These are phyloP conservation scores for Nepenthes alata DNA, from an alignment of 179 eudicot genomes.

Conservation along the genomic window DNA sequence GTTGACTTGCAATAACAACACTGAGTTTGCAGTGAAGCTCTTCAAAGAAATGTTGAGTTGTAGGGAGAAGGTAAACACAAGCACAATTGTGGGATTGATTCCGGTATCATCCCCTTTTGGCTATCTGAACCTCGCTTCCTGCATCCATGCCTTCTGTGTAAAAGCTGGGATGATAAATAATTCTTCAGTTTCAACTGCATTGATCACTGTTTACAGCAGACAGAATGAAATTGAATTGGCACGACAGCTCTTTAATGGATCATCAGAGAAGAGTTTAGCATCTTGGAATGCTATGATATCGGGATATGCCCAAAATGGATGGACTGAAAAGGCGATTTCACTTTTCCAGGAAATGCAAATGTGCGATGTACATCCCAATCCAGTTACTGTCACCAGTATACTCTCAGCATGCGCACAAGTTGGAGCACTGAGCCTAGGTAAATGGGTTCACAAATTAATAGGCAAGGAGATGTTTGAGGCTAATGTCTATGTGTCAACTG, in stretches of 20 bases:
- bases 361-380: conserved; percentile 48
- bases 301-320: conserved; percentile 73
- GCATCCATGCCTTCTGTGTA: conserved; percentile 51
- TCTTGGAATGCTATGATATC: conserved; percentile 95
- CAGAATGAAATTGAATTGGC: conserved; percentile 51
- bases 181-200: conserved; percentile 65
- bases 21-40: conserved; percentile 32
- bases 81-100: conserved; percentile 76
- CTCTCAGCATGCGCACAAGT: conserved; percentile 51
- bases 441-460: conserved; percentile 71
- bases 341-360: conserved; percentile 69
- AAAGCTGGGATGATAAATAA: conserved; percentile 43
- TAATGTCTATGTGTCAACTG: conserved; percentile 65
- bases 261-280: conserved; percentile 47
- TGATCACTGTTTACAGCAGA: conserved; percentile 68
- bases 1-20: conserved; percentile 40
- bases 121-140: conserved; percentile 30
- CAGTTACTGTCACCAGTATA: conserved; percentile 54
- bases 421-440: conserved; percentile 22
- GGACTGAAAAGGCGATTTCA: conserved; percentile 55
- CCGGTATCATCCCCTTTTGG: conserved; percentile 76
- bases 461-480: conserved; percentile 42
- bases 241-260: conserved; percentile 61
- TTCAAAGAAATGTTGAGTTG: conserved; percentile 37
- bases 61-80: conserved; percentile 45